Evolutionary conservation across 768 basidiomycete genomes (phyloP).

Genomic region (Kwoniella pini): DNA sequence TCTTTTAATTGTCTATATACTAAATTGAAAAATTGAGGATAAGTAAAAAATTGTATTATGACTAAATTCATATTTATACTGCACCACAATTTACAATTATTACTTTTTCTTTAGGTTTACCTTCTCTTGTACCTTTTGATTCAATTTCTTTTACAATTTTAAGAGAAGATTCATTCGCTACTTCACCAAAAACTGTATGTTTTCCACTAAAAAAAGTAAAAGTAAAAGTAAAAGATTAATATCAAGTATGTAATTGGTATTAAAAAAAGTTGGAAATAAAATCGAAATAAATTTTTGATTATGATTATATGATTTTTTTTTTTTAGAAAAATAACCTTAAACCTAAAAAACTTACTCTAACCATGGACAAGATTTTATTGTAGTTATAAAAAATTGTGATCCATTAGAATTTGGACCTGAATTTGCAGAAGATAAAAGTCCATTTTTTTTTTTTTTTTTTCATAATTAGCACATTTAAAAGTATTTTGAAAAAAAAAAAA

Average conservation of each 20-base stretch:
- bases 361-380: slow-evolving; percentile 38
- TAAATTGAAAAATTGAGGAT: too few relatives aligned
- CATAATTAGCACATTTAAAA: too few relatives aligned
- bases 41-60: background rate
- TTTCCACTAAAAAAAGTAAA: slow-evolving; percentile 54
- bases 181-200: slow-evolving; percentile 70
- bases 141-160: slow-evolving; percentile 68
- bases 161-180: slow-evolving; percentile 61
- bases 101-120: slow-evolving; percentile 33
- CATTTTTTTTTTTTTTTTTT: slow-evolving; percentile 30
- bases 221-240: background rate
- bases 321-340: background rate
- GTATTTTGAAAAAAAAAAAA: background rate
- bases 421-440: slow-evolving; percentile 67
- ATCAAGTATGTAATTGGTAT: too few relatives aligned
- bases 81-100: slow-evolving; percentile 30
- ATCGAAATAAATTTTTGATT: too few relatives aligned
- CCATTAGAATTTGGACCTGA: slow-evolving; percentile 61
- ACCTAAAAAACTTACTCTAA: slow-evolving; percentile 44
- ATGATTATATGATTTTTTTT: too few relatives aligned
- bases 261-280: too few relatives aligned
- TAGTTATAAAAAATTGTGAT: slow-evolving; percentile 54
- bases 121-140: slow-evolving; percentile 32
- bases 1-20: too few relatives aligned
- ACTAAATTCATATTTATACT: slow-evolving; percentile 1